Evolutionary conservation across 2,329 filamentous ascomycete genomes (phyloP), one percentile per base, ranked within the genome.

Genomic region (Exophiala xenobiotica): DNA sequence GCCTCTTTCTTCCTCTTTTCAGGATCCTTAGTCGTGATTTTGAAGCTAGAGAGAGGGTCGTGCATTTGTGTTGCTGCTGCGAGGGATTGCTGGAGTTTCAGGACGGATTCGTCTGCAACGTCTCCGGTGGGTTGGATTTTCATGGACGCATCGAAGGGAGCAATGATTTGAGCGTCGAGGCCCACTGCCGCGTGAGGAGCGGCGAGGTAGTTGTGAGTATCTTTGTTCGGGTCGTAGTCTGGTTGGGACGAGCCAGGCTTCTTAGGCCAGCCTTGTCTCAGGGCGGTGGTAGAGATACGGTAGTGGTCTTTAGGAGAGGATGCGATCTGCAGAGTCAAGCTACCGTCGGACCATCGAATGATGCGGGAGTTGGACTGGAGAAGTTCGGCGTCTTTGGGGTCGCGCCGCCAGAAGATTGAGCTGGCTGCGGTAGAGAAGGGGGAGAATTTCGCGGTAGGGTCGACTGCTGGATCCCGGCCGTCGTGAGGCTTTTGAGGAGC

Each of bases 331-430:
- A 87, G 70, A 2, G 83, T 86, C 40, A 86, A 68, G 3, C 80
- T 84, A 29, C 83, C 83, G 61, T 87, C 83, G 14, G 81, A 83
- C 83, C 83, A 87, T 56, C 79, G 77, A 43, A 86, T 74, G 45
- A 86, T 74, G 33, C 83, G 81, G 8, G 82, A 80, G 61, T 86
- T 86, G 5, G 82, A 85, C 63, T 87, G 82, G 11, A 85, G 69
- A 29, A 77, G 67, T n/a, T 54, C 39, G 4, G 76, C 75, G 49
- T 84, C 72, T 2, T 75, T 76, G n/a, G 82, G 82, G 40, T 82
- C 81, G 61, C 78, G 78, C 45, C 83, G 79, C 82, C 83, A 86
- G 61, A 83, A 81, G 22, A 86, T 72, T 0, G 83, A 85, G 18
- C 79, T 82, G 47, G 82, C 77, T 31, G 83, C 82, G 8, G 81